These are phyloP conservation scores for Cryomyces antarcticus DNA, from an alignment of 495 filamentous ascomycete genomes.

Conservation along the genomic window DNA sequence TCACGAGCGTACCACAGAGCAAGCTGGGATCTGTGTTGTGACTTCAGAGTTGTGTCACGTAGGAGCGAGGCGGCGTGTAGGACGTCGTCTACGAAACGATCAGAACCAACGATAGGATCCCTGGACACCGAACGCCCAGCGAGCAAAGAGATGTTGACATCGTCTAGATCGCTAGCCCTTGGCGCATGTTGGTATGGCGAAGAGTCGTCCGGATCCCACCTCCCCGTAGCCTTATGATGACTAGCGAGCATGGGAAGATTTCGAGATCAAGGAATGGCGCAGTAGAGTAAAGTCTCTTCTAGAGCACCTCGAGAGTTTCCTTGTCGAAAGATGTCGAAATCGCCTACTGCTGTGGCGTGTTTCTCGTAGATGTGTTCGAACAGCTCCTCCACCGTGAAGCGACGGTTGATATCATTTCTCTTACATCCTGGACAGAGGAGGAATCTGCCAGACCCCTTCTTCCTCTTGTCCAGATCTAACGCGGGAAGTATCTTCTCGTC, in stretches of 20 bases:
- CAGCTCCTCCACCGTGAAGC: background rate
- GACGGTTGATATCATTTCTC: background rate
- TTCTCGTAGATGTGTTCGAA: background rate
- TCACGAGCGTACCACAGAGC: conserved; percentile 3
- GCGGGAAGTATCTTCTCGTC: background rate
- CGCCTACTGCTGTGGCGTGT: background rate
- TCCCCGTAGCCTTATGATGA: conserved; percentile 7
- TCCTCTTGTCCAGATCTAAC: background rate
- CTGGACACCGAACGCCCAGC: background rate
- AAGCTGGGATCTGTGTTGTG: background rate
- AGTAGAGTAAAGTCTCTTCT: background rate
- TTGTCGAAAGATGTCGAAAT: background rate
- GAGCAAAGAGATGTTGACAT: background rate
- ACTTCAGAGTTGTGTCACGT: conserved; percentile 1
- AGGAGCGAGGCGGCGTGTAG: conserved; percentile 1
- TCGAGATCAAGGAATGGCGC: conserved; percentile 8
- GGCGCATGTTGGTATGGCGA: conserved; percentile 1
- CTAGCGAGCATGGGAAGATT: conserved; percentile 11
- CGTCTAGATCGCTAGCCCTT: background rate
- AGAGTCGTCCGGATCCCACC: conserved; percentile 9
- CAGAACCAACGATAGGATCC: background rate
- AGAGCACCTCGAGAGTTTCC: too few relatives aligned
- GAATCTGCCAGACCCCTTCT: background rate
- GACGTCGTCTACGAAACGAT: conserved; percentile 3
- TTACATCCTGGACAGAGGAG: background rate